A percentile compares a stretch with the other conserved stretches of the same genome.
Evolutionary conservation across 2,329 filamentous ascomycete species (phyloP).

Genomic region (Fusarium scirpi): DNA sequence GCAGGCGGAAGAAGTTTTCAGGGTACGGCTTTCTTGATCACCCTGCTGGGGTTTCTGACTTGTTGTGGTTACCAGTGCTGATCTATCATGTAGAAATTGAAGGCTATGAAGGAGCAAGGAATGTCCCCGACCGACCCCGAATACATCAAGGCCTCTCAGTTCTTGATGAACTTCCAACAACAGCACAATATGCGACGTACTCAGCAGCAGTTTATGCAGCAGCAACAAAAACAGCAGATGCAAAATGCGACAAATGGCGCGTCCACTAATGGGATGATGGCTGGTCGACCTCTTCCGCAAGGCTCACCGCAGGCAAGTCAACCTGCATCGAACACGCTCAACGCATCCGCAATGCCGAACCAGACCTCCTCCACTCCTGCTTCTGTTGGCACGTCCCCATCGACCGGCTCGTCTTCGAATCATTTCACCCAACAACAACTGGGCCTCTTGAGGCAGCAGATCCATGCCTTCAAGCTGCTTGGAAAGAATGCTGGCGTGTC

Average conservation of each 20-base stretch:
- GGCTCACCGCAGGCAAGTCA: constrained; percentile 50
- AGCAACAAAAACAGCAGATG: constrained; percentile 58
- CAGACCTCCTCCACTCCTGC: constrained; percentile 47
- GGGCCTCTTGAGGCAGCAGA: constrained; percentile 82
- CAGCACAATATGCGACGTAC: constrained; percentile 68
- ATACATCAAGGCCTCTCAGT: constrained; percentile 82
- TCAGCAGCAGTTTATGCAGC: constrained; percentile 58
- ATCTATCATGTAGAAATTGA: constrained; percentile 75
- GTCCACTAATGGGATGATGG: constrained; percentile 60
- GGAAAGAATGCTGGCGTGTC: constrained; percentile 89
- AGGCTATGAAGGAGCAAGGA: constrained; percentile 87
- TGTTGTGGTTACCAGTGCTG: constrained; percentile 26
- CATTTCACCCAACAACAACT: constrained; percentile 85
- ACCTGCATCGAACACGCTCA: constrained; percentile 51
- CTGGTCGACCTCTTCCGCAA: constrained; percentile 57
- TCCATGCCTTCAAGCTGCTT: constrained; percentile 89
- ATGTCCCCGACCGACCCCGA: constrained; percentile 87
- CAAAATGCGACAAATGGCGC: constrained; percentile 68
- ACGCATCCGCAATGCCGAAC: constrained; percentile 55
- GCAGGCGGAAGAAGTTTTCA: constrained; percentile 79
- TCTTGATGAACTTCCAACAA: constrained; percentile 78
- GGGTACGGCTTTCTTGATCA: constrained; percentile 61
- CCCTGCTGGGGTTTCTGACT: background rate
- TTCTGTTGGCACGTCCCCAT: constrained; percentile 49
- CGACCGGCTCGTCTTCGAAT: constrained; percentile 55